These are phyloP conservation scores for Ophiostoma populinum DNA, from an alignment of 2,329 filamentous ascomycete species.

Conservation along the genomic window DNA sequence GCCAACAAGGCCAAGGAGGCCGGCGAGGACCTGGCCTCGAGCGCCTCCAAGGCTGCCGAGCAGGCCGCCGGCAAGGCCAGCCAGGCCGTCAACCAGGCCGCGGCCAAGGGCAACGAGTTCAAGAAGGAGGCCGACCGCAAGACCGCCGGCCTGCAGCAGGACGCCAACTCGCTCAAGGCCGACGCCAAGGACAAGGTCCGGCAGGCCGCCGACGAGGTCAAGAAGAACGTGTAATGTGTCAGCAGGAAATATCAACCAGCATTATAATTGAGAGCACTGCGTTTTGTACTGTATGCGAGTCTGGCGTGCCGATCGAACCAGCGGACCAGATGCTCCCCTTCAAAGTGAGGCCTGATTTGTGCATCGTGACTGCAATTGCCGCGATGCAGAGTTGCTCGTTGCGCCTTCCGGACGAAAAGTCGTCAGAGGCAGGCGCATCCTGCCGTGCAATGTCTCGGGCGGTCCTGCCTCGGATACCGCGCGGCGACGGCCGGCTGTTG, in stretches of 20 bases:
- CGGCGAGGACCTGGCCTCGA: constrained; percentile 16
- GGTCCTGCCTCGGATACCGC: too few species aligned
- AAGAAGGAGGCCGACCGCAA: constrained; percentile 13
- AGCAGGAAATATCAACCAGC: background rate
- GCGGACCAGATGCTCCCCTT: too few species aligned
- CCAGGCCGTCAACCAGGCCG: constrained; percentile 14
- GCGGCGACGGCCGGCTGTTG: too few species aligned
- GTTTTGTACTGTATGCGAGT: too few species aligned
- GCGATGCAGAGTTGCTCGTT: too few species aligned
- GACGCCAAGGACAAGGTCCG: constrained; percentile 21
- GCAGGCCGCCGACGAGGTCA: constrained; percentile 24
- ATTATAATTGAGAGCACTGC: background rate
- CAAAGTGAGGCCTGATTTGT: too few species aligned
- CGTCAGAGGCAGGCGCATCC: too few species aligned
- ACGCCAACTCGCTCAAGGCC: constrained; percentile 24
- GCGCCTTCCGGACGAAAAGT: too few species aligned
- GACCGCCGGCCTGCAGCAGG: constrained; percentile 19
- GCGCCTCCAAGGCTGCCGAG: too few species aligned
- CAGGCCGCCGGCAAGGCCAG: constrained; percentile 13
- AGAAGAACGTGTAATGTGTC: constrained; percentile 10
- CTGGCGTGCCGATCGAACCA: too few species aligned
- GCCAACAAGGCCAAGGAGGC: constrained; percentile 30
- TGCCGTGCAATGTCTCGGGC: too few species aligned
- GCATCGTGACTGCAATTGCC: too few species aligned
- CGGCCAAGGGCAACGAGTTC: constrained; percentile 29